Evolutionary conservation across 2,329 filamentous ascomycete species (phyloP), one percentile per base, ranked within the genome.

Genomic region (Arthrobotrys sphaeroides): DNA sequence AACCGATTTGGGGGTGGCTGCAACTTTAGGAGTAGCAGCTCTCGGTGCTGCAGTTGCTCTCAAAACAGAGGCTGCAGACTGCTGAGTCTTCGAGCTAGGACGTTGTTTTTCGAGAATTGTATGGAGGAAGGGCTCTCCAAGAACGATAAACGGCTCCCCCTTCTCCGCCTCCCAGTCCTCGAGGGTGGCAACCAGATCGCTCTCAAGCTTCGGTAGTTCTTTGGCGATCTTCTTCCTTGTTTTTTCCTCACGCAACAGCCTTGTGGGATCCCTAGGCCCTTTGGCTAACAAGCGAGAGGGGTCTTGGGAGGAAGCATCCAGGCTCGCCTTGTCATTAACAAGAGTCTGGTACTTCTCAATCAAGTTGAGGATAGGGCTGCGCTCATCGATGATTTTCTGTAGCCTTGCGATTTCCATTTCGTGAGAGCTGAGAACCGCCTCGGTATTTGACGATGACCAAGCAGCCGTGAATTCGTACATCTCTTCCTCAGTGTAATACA

Each of bases 391-490:
- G 36, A 99, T 85, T 1, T 89, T 86, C 82, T 97, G 92, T 0
- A 99, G 86, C 20, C 94, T 89, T 5, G 86, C 84, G 78, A 99
- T 94, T 81, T 99, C 96, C 18, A 90, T 90, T 84, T 99, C 95
- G 80, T 99, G 96, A 0, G 95, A 94, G 78, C 96, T 94, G 0
- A 99, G 88, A 7, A 99, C 87, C 3, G 95, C 95, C 82, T 99
- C 95, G 80, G 93, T 97, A 83, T 96, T 97, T 18, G 97, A 94
- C 81, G 98, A 95, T 9, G 93, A 96, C 57, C 62, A 72, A 43
- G 94, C 95, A 0, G 96, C 95, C 0, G 94, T 95, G 79, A 99
- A 99, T 79, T 97, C 94, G 68, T 98, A 88, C 94, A 98, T 98
- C 84, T 99, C 95, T 80, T 99, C 95, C 81, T 99, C 95, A 0